A percentile compares a stretch with the other conserved stretches of the same genome.
Conservation (phyloP, 805 yeast genomes). For the Hanseniaspora taiwanica region DNA sequence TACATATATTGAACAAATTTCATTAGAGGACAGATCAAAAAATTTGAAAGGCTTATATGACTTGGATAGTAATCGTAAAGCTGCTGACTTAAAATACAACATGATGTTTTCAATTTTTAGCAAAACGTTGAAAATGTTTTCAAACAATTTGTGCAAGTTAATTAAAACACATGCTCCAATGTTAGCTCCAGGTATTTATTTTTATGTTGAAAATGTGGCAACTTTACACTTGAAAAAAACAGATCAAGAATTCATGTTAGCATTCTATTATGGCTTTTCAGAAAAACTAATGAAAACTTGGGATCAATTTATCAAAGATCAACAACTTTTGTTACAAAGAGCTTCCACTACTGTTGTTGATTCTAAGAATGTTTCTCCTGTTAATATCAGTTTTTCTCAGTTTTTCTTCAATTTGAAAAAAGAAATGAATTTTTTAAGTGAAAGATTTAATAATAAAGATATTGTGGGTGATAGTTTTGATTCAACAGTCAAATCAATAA, state of each 20-base stretch:
- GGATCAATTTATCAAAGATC: slow-evolving; percentile 45
- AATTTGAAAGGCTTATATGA: slow-evolving; percentile 24
- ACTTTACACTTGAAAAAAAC: slow-evolving; percentile 28
- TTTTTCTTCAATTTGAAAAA: slow-evolving; percentile 20
- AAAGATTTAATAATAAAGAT: slow-evolving; percentile 15
- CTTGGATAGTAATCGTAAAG: slow-evolving; percentile 32
- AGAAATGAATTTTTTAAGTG: slow-evolving; percentile 7
- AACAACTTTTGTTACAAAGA: slow-evolving; percentile 34
- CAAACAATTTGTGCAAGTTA: slow-evolving; percentile 17
- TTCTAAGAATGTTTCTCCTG: slow-evolving; percentile 29
- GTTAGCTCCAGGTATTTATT: slow-evolving; percentile 30
- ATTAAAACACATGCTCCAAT: slow-evolving; percentile 28
- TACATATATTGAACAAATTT: slow-evolving; percentile 19
- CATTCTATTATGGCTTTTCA: slow-evolving; percentile 36
- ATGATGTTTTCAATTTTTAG: slow-evolving; percentile 36
- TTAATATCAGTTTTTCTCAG: slow-evolving; percentile 35
- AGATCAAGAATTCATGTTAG: slow-evolving; percentile 51
- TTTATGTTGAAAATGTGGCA: slow-evolving; percentile 29
- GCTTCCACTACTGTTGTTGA: slow-evolving; percentile 15
- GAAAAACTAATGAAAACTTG: slow-evolving; percentile 42
- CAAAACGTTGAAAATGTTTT: slow-evolving; percentile 15
- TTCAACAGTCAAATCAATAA: no score
- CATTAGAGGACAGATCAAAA: slow-evolving; percentile 22
- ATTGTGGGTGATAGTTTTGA: no score
- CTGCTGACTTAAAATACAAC: slow-evolving; percentile 33